Percentiles rank a stretch among this genome's conserved stretches.
phyloP scores from a whole-genome alignment of 2,329 filamentous ascomycete genomes.

The Nakataea oryzae region DNA sequence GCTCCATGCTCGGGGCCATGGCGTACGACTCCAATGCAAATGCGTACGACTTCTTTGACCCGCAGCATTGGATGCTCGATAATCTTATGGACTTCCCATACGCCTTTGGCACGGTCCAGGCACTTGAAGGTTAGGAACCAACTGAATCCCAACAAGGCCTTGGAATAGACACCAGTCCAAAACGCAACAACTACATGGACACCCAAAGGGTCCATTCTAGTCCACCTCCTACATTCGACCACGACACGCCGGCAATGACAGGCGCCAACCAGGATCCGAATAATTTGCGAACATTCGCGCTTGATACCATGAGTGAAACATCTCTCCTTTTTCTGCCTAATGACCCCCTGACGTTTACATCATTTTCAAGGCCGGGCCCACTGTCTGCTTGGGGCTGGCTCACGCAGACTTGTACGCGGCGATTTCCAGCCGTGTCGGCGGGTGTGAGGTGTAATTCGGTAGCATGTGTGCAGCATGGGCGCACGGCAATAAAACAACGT shows the following conservation, averaged over 20 bases:
- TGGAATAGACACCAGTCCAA: neutral
- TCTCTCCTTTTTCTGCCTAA: neutral
- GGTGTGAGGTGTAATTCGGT: neutral
- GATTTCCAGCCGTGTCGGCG: neutral
- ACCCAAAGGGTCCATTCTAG: too few relatives aligned
- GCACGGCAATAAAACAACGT: neutral
- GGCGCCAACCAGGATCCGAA: neutral
- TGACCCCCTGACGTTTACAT: neutral
- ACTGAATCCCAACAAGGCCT: too few relatives aligned
- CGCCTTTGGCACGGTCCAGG: constrained; percentile 16
- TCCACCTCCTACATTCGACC: neutral
- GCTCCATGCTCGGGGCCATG: constrained; percentile 34
- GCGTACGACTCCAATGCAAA: constrained; percentile 45
- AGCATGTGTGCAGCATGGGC: neutral
- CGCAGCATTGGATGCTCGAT: constrained; percentile 88
- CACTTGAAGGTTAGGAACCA: neutral
- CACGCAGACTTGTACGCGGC: neutral
- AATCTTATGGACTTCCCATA: constrained; percentile 74
- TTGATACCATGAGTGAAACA: neutral
- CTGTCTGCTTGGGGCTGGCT: neutral
- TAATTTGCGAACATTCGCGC: neutral
- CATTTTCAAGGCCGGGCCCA: neutral
- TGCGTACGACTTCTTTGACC: constrained; percentile 79
- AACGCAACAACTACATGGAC: too few relatives aligned
- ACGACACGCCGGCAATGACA: neutral